A percentile compares a stretch with the other conserved stretches of the same genome.
phyloP scores from a whole-genome alignment of 108 stramenopile genomes.

The Fragilaria crotonensis region DNA sequence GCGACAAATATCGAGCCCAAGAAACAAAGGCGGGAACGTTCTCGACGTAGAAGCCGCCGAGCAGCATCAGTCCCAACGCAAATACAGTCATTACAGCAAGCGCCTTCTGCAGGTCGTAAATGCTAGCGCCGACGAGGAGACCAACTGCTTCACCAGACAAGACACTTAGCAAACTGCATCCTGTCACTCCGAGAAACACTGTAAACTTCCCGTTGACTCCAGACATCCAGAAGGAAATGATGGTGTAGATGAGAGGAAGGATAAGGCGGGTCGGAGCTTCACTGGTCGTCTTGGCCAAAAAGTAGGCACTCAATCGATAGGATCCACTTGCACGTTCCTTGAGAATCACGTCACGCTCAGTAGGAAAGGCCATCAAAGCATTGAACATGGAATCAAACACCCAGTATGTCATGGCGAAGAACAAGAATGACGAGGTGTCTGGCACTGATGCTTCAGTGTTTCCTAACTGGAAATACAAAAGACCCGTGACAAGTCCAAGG shows the following conservation, averaged over 20 bases:
- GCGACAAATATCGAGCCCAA: conserved; percentile 50
- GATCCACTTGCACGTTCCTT: conserved; percentile 56
- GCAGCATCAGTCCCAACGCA: conserved; percentile 40
- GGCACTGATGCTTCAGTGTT: conserved; percentile 46
- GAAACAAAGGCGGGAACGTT: conserved; percentile 41
- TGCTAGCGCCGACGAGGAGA: conserved; percentile 51
- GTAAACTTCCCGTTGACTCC: conserved; percentile 33
- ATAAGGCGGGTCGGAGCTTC: conserved; percentile 47
- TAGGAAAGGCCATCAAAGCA: conserved; percentile 63
- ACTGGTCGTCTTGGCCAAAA: conserved; percentile 60
- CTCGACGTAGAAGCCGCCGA: conserved; percentile 64
- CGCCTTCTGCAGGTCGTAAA: conserved; percentile 51
- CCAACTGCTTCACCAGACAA: conserved; percentile 69
- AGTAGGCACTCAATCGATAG: conserved; percentile 67
- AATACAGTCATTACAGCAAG: conserved; percentile 52
- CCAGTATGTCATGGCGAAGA: conserved; percentile 75
- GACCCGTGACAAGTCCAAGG: conserved; percentile 45
- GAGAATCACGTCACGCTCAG: conserved; percentile 55
- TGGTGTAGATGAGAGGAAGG: conserved; percentile 55
- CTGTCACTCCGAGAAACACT: conserved; percentile 38
- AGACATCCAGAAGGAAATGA: conserved; percentile 63
- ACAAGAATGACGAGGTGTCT: conserved; percentile 47
- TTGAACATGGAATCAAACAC: conserved; percentile 68
- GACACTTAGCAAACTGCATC: conserved; percentile 42
- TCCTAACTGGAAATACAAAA: conserved; percentile 51